phyloP scores from a whole-genome alignment of 148 eudicot genomes.

The Chenopodium album region DNA sequence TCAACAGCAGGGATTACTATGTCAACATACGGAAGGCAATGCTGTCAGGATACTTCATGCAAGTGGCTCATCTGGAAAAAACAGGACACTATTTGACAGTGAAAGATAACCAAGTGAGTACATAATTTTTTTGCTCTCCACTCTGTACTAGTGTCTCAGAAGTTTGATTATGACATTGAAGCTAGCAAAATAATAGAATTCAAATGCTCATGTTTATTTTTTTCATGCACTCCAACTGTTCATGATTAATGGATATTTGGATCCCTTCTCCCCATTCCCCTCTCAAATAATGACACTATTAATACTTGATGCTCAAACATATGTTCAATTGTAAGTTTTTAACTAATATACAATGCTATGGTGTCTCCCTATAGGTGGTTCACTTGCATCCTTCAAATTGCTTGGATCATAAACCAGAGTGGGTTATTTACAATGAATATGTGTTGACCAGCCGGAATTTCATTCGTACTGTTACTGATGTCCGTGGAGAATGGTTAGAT shows the following conservation, averaged over 20 bases:
- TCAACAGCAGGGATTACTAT: slow-evolving; percentile 93
- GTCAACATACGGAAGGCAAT: slow-evolving; percentile 94
- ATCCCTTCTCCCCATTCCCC: neutral
- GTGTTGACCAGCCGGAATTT: slow-evolving; percentile 90
- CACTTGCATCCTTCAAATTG: slow-evolving; percentile 98
- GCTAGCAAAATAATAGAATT: neutral
- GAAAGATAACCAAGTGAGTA: slow-evolving; percentile 86
- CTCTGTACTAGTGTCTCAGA: too few relatives aligned
- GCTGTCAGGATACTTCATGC: slow-evolving; percentile 99
- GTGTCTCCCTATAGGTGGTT: slow-evolving; percentile 54
- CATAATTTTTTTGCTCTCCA: neutral
- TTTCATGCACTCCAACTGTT: too few relatives aligned
- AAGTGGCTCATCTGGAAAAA: slow-evolving; percentile 94
- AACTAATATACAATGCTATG: slow-evolving; percentile 1
- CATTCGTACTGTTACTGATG: slow-evolving; percentile 95
- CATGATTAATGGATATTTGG: too few relatives aligned
- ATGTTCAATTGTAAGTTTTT: too few relatives aligned
- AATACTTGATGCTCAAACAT: neutral
- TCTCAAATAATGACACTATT: neutral
- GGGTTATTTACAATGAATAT: slow-evolving; percentile 98
- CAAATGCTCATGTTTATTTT: neutral
- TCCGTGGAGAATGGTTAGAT: slow-evolving; percentile 95
- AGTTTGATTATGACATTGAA: neutral
- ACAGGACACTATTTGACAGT: slow-evolving; percentile 91
- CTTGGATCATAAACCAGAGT: slow-evolving; percentile 96